phyloP scores from a whole-genome alignment of 2,329 filamentous ascomycete species.

The Orbilia ellipsospora region DNA sequence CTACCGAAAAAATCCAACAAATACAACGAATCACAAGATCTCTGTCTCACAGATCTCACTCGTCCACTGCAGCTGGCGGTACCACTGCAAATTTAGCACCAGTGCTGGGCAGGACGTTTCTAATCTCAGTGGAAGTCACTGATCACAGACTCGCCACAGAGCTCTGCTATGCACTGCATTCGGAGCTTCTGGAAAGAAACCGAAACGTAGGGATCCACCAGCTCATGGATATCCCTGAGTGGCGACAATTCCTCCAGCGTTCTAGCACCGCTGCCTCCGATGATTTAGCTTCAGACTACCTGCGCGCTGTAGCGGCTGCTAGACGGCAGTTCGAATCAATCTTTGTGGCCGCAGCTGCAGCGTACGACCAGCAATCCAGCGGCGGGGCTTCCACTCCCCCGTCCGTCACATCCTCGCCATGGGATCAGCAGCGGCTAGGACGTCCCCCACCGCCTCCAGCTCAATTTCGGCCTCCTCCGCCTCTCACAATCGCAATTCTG shows the following conservation, averaged over 20 bases:
- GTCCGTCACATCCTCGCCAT: slow-evolving; percentile 22
- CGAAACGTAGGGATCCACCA: slow-evolving; percentile 41
- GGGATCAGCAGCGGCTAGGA: slow-evolving; percentile 19
- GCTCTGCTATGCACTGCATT: slow-evolving; percentile 41
- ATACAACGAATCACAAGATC: slow-evolving; percentile 55
- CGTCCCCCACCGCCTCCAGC: slow-evolving; percentile 72
- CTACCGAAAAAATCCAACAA: slow-evolving; percentile 58
- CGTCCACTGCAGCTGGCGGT: slow-evolving; percentile 11
- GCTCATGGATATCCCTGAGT: slow-evolving; percentile 42
- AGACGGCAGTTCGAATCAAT: slow-evolving; percentile 42
- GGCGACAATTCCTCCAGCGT: slow-evolving; percentile 45
- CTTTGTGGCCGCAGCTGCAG: slow-evolving; percentile 27
- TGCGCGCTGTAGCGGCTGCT: slow-evolving; percentile 48
- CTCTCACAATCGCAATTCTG: slow-evolving; percentile 55
- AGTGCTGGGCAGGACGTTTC: slow-evolving; percentile 34
- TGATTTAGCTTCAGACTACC: slow-evolving; percentile 45
- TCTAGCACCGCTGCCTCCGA: slow-evolving; percentile 22
- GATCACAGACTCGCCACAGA: slow-evolving; percentile 36
- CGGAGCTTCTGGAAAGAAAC: slow-evolving; percentile 28
- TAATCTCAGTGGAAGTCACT: slow-evolving; percentile 39
- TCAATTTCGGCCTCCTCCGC: slow-evolving; percentile 56
- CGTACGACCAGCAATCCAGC: slow-evolving; percentile 12
- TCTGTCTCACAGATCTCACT: slow-evolving; percentile 32
- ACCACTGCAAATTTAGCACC: slow-evolving; percentile 10
- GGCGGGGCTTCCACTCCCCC: slow-evolving; percentile 6